phyloP scores from a whole-genome alignment of 169 alveolate genomes.

The Plasmodium knowlesi region DNA sequence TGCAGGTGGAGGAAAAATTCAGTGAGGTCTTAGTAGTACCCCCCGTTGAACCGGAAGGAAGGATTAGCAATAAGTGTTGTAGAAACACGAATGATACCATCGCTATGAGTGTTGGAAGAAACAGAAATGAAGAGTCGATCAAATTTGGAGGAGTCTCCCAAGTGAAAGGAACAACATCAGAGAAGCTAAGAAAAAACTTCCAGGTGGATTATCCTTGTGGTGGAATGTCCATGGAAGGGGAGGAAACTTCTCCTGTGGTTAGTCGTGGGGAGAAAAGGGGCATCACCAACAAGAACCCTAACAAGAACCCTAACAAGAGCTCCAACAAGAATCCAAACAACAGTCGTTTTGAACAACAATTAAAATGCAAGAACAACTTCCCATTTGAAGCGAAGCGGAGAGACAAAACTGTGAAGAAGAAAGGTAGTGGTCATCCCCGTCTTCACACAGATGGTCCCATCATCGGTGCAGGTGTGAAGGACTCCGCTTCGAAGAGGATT shows the following conservation, averaged over 20 bases:
- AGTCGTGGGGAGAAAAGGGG: neutral
- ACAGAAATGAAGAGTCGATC: neutral
- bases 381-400: neutral
- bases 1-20: neutral
- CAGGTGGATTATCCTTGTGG: neutral
- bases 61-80: neutral
- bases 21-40: neutral
- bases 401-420: neutral
- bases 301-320: no score
- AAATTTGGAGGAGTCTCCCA: neutral
- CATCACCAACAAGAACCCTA: no score
- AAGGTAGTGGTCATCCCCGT: neutral
- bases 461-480: neutral
- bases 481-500: neutral
- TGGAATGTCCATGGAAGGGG: neutral
- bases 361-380: neutral
- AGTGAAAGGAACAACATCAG: neutral
- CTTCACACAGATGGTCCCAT: neutral
- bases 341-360: neutral
- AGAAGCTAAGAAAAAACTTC: neutral
- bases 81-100: no score
- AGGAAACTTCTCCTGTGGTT: neutral
- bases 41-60: neutral
- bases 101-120: neutral
- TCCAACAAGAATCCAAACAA: no score